Conservation (phyloP, 441 rosid genomes). For the Syzygium syzygioides region DNA sequence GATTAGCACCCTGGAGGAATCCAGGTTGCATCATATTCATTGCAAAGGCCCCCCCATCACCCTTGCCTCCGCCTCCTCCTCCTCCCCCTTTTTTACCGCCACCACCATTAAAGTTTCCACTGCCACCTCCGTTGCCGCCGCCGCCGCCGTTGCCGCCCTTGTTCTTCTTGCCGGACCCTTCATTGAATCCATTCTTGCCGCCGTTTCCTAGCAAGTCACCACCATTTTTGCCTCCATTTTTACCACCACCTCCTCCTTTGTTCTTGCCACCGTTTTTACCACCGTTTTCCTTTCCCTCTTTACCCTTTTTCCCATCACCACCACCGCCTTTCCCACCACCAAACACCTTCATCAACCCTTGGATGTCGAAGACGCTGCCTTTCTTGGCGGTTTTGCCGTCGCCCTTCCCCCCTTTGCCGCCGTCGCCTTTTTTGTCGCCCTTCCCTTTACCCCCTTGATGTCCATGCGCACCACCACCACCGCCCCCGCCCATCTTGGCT, state of each 20-base stretch:
- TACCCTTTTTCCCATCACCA: neutral
- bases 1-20: constrained; percentile 29
- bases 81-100: constrained; percentile 46
- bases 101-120: constrained; percentile 30
- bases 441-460: constrained; percentile 36
- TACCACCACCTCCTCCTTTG: constrained; percentile 12
- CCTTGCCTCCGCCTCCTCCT: constrained; percentile 16
- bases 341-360: neutral
- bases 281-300: constrained; percentile 9
- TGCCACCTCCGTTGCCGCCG: neutral
- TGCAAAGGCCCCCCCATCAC: constrained; percentile 39
- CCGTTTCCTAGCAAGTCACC: constrained; percentile 52
- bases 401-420: constrained; percentile 37
- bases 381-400: constrained; percentile 34
- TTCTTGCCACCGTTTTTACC: constrained; percentile 38
- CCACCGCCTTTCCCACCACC: neutral
- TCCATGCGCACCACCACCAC: constrained; percentile 29
- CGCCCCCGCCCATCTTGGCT: constrained; percentile 28
- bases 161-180: constrained; percentile 22
- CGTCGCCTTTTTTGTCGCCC: constrained; percentile 37
- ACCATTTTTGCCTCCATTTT: constrained; percentile 10
- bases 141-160: constrained; percentile 6
- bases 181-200: constrained; percentile 41
- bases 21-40: constrained; percentile 34
- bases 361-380: neutral